Percentiles rank a stretch among this genome's conserved stretches.
Conservation (phyloP, 1,139 yeast species). For the Geotrichum macrosporum region DNA sequence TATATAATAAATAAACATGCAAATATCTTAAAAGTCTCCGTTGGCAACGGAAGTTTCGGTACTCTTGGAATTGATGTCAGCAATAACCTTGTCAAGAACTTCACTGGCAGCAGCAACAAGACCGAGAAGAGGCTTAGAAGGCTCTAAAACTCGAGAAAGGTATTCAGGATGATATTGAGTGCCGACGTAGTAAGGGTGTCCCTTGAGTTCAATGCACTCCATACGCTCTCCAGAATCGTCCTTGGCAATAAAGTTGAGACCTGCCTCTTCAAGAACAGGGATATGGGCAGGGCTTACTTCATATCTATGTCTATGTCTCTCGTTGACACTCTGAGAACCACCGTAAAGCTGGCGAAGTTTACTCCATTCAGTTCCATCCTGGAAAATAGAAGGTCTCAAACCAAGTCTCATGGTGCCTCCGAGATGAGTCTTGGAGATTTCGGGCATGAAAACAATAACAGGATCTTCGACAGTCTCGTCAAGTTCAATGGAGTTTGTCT, state of each 20-base stretch:
- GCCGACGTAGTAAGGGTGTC: constrained; percentile 88
- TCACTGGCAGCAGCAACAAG: constrained; percentile 91
- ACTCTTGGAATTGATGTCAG: constrained; percentile 10
- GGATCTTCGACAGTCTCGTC: constrained; percentile 63
- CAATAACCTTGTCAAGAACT: constrained; percentile 54
- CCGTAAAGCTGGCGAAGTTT: constrained; percentile 79
- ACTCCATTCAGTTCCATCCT: constrained; percentile 62
- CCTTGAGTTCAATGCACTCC: constrained; percentile 81
- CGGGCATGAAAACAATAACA: constrained; percentile 96
- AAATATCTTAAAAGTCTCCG: constrained; percentile 13
- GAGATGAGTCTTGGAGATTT: constrained; percentile 87
- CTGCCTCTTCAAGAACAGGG: constrained; percentile 62
- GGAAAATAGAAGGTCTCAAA: constrained; percentile 81
- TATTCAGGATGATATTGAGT: constrained; percentile 99
- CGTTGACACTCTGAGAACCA: constrained; percentile 61
- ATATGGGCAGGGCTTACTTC: constrained; percentile 89
- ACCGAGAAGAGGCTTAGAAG: constrained; percentile 95
- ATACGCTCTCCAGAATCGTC: constrained; percentile 87
- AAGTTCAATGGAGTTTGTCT: constrained; percentile 83
- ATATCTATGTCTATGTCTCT: constrained; percentile 98
- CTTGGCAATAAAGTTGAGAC: constrained; percentile 85
- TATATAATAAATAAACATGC: constrained; percentile 10
- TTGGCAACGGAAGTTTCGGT: background rate
- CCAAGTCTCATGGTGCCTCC: constrained; percentile 99
- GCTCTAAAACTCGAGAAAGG: constrained; percentile 90